Percentiles rank a stretch among this genome's conserved stretches.
phyloP scores from a whole-genome alignment of 2,329 filamentous ascomycete genomes.

The Thelonectria discophora region DNA sequence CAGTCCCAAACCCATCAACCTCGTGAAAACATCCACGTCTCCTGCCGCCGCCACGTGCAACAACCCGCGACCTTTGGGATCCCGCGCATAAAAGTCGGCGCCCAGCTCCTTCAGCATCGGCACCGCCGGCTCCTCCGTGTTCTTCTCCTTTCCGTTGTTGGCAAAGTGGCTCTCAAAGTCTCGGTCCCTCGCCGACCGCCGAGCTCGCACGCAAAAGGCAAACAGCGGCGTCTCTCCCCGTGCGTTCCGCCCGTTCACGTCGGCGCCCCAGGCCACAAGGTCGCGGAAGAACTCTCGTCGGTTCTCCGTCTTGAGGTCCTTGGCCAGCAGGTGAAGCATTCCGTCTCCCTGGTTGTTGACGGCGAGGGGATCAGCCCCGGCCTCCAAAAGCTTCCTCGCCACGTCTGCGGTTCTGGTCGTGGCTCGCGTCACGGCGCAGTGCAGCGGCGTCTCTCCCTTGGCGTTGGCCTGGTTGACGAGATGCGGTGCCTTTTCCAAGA shows the following conservation, averaged over 20 bases:
- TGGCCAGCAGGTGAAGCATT: constrained; percentile 34
- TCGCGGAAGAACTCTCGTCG: constrained; percentile 29
- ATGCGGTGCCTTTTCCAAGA: constrained; percentile 14
- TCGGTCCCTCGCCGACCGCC: not conserved
- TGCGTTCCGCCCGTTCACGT: constrained; percentile 40
- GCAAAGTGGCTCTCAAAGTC: too few relatives aligned
- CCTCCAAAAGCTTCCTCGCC: constrained; percentile 28
- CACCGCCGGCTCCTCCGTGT: not conserved
- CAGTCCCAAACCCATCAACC: constrained; percentile 40
- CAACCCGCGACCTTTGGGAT: constrained; percentile 40
- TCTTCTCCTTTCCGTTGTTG: not conserved
- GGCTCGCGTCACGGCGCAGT: constrained; percentile 27
- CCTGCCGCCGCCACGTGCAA: constrained; percentile 43
- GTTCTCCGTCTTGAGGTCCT: constrained; percentile 3
- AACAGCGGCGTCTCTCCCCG: constrained; percentile 41
- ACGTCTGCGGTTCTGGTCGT: not conserved
- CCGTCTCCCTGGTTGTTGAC: constrained; percentile 30
- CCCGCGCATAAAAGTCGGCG: constrained; percentile 41
- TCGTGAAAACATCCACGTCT: constrained; percentile 34
- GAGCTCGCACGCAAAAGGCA: constrained; percentile 7
- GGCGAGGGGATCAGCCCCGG: constrained; percentile 33
- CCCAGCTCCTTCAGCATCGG: constrained; percentile 31
- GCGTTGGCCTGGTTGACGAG: constrained; percentile 32
- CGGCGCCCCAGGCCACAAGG: constrained; percentile 24
- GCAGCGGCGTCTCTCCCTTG: constrained; percentile 40